Conservation (phyloP, 164 flowering plant species). For the Aristolochia californica region DNA sequence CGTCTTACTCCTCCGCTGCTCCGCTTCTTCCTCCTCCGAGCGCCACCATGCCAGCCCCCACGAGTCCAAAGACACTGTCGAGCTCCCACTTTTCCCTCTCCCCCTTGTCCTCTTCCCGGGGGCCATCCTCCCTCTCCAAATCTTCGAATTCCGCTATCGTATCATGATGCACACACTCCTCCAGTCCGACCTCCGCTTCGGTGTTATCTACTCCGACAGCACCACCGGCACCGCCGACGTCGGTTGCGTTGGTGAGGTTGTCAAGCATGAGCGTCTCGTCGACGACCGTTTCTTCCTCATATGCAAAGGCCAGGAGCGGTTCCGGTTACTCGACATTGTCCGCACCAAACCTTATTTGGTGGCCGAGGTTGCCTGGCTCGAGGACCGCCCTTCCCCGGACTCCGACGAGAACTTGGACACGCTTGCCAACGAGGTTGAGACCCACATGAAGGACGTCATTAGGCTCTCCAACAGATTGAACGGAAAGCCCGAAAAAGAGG, state of each 20-base stretch:
- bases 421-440: constrained; percentile 68
- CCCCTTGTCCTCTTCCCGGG: constrained; percentile 96
- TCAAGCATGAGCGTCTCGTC: constrained; percentile 88
- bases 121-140: constrained; percentile 82
- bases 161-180: constrained; percentile 98
- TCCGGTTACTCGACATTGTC: constrained; percentile 50
- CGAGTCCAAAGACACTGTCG: constrained; percentile 50
- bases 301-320: constrained; percentile 92
- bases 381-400: constrained; percentile 65
- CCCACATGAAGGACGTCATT: constrained; percentile 86
- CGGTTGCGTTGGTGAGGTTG: constrained; percentile 93
- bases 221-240: constrained; percentile 66
- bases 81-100: constrained; percentile 93
- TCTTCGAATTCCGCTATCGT: constrained; percentile 92
- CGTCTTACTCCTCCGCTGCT: constrained; percentile 30
- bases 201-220: constrained; percentile 74
- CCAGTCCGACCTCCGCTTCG: constrained; percentile 91
- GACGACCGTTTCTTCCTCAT: constrained; percentile 94
- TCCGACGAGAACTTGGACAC: constrained; percentile 45
- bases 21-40: constrained; percentile 10
- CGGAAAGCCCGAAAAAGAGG: constrained; percentile 86
- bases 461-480: constrained; percentile 72
- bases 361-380: constrained; percentile 78
- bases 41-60: constrained; percentile 41
- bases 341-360: constrained; percentile 82